Percentiles rank a stretch among this genome's conserved stretches.
Evolutionary conservation across 176 grass and related monocot genomes (phyloP).

Genomic region (Phyllostachys edulis): DNA sequence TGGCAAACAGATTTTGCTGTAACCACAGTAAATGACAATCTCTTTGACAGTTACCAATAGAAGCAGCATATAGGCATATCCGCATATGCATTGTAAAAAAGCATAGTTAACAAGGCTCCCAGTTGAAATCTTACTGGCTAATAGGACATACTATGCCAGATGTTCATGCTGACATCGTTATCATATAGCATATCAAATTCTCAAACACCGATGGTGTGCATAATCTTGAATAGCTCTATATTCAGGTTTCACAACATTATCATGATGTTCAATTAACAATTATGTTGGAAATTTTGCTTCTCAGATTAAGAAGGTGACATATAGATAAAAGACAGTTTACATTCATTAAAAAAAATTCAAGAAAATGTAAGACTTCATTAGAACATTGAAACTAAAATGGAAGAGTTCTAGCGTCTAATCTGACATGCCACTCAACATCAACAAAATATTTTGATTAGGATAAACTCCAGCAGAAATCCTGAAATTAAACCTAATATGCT

Average conservation of each 20-base stretch:
- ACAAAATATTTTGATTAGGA: background rate
- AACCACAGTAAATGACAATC: background rate
- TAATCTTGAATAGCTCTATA: constrained; percentile 4
- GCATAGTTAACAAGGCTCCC: background rate
- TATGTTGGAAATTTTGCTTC: background rate
- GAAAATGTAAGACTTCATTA: background rate
- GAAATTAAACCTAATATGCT: background rate
- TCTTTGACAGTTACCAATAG: constrained; percentile 17
- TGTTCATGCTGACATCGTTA: background rate
- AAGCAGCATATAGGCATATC: background rate
- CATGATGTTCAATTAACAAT: background rate
- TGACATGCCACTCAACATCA: background rate
- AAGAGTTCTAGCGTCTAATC: background rate
- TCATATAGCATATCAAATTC: background rate
- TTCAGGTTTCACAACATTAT: constrained; percentile 2
- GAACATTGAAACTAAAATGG: background rate
- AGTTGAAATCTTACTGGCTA: background rate
- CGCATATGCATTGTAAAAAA: background rate
- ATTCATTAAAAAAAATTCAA: background rate
- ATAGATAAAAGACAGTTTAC: background rate
- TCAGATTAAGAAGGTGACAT: background rate
- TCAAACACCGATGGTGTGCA: background rate
- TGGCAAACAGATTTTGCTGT: background rate
- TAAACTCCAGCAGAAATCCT: background rate
- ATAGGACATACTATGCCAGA: background rate